Evolutionary conservation across 1,139 yeast genomes (phyloP), one percentile per base, ranked within the genome.

Genomic region (Yamadazyma siamensis): DNA sequence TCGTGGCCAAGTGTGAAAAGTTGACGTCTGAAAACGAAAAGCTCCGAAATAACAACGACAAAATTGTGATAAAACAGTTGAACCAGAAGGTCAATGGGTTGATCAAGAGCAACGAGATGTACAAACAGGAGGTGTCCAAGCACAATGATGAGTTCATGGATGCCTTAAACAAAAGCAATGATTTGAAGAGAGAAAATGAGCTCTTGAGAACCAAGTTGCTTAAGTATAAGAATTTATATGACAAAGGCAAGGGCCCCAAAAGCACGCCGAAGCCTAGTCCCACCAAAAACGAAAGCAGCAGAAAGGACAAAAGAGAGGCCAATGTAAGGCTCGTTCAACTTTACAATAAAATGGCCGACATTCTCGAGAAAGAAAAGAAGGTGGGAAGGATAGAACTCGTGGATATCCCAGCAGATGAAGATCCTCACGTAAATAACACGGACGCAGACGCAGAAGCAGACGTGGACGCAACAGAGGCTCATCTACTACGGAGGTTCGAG

Each of bases 161-260:
- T 25, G 33, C 41, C 27, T 41, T 42, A 20, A 40, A 43, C 20
- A 52, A 44, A 18, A 39, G 41, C 25, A 39, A 52, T 13, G 48
- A 40, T 11, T 34, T 55, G 23, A 38, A 37, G 26, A 41, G 49
- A 15, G 67, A 61, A 33, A 61, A 58, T 30, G 54, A 43, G 10
- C 45, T 61, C 18, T 49, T 64, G 23, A 44, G 68, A 17, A 52
- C 50, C 14, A 63, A 63, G 36, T 50, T 63, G 33, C 47, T 50
- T 26, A 63, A 63, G 44, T 63, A 63, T 32, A 61, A 59, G 41
- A 43, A 38, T 6, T 45, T 61, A 22, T 57, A 61, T 25, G 62
- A 55, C 11, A 23, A 26, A 13, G 28, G 6, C 15, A 22, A 13
- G 12, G 21, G 16, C 18, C 18, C 22, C 11, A 22, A 22, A 9